Evolutionary conservation across 2,329 filamentous ascomycete species (phyloP).

Genomic region (Basipetospora chlamydospora): DNA sequence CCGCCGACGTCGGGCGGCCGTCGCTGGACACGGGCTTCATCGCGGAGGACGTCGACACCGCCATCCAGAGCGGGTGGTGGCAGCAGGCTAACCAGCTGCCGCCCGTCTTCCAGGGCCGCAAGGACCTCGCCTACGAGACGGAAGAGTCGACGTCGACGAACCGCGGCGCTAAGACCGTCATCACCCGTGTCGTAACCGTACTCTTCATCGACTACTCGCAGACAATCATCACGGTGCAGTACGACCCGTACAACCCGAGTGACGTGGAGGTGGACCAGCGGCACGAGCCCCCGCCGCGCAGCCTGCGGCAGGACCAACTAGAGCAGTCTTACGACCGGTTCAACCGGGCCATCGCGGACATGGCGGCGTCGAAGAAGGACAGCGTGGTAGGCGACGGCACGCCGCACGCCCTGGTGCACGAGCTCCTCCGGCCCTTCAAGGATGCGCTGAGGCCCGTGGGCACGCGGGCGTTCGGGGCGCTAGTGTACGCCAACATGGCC

Average conservation of each 20-base stretch:
- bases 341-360: slow-evolving; percentile 61
- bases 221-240: slow-evolving; percentile 70
- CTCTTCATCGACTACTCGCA: slow-evolving; percentile 95
- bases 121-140: slow-evolving; percentile 69
- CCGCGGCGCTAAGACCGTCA: slow-evolving; percentile 52
- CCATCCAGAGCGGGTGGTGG: slow-evolving; percentile 71
- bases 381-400: slow-evolving; percentile 73
- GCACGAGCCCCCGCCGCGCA: slow-evolving; percentile 69
- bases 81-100: slow-evolving; percentile 64
- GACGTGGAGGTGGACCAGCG: slow-evolving; percentile 69
- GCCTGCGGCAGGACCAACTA: slow-evolving; percentile 81
- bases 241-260: slow-evolving; percentile 57
- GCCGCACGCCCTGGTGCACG: slow-evolving; percentile 60
- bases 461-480: slow-evolving; percentile 76
- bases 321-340: slow-evolving; percentile 73
- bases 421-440: slow-evolving; percentile 59
- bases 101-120: slow-evolving; percentile 66
- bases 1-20: slow-evolving; percentile 62
- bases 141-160: slow-evolving; percentile 61
- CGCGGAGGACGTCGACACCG: slow-evolving; percentile 74
- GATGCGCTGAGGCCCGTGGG: slow-evolving; percentile 72
- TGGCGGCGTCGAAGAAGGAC: slow-evolving; percentile 58
- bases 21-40: slow-evolving; percentile 70
- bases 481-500: slow-evolving; percentile 88
- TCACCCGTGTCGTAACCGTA: slow-evolving; percentile 74